Conservation (phyloP, 202 grass and related monocot genomes). For the Tripidium arundinaceum region DNA sequence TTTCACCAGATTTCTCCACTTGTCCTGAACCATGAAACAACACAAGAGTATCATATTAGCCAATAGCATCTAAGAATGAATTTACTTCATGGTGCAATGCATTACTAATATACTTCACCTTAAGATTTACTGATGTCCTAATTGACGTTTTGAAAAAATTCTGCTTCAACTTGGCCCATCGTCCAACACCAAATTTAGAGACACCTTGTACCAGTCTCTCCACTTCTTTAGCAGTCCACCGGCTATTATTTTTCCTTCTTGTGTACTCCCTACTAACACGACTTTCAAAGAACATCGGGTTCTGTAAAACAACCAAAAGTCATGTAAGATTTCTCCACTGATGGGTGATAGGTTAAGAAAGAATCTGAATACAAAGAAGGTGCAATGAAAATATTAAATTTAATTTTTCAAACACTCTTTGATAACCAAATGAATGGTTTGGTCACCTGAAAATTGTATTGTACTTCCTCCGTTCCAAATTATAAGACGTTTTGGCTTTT, state of each 20-base stretch:
- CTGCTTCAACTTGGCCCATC: not conserved
- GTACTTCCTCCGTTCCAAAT: too few species aligned
- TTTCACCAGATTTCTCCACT: slow-evolving; percentile 34
- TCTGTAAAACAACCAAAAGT: slow-evolving; percentile 11
- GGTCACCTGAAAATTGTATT: not conserved
- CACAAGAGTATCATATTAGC: not conserved
- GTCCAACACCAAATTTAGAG: not conserved
- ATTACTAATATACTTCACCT: not conserved
- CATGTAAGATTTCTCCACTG: not conserved
- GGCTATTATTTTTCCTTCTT: slow-evolving; percentile 17
- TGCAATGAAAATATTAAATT: not conserved
- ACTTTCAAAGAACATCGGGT: not conserved
- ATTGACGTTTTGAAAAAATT: not conserved
- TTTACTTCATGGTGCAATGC: not conserved
- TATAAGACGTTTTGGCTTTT: too few species aligned
- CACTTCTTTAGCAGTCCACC: slow-evolving; percentile 17
- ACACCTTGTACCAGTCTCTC: not conserved
- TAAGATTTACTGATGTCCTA: slow-evolving; percentile 17
- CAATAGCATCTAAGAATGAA: not conserved
- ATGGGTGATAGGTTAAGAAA: not conserved
- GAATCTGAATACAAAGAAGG: not conserved
- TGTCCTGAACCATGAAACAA: slow-evolving; percentile 19
- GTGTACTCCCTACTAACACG: not conserved
- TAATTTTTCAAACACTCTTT: not conserved
- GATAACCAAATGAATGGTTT: not conserved